Conservation (phyloP, 192 early-diverging fungal species). For the Coemansia sp. region DNA sequence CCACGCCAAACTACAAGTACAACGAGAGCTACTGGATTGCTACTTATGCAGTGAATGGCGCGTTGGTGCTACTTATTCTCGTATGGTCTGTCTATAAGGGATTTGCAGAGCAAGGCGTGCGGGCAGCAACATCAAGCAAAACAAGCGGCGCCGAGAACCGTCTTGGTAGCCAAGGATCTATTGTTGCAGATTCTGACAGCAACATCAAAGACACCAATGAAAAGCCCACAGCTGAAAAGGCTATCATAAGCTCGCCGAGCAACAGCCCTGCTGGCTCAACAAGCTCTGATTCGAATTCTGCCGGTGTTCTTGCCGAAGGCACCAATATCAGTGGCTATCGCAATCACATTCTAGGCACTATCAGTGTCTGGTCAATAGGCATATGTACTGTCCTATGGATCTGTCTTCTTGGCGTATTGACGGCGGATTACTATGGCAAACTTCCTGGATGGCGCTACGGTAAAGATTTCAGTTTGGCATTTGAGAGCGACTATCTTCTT, state of each 20-base stretch:
- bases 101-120: not conserved
- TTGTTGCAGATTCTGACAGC: not conserved
- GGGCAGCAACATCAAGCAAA: not conserved
- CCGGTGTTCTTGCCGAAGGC: not conserved
- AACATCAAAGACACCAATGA: not conserved
- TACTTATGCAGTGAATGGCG: not conserved
- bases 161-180: not conserved
- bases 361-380: conserved; percentile 35
- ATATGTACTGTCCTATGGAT: conserved; percentile 45
- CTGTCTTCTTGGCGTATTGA: conserved; percentile 49
- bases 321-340: conserved; percentile 39
- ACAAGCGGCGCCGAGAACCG: not conserved
- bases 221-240: conserved; percentile 11
- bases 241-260: not conserved
- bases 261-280: not conserved
- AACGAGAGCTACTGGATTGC: not conserved
- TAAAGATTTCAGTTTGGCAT: conserved; percentile 59
- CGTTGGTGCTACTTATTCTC: not conserved
- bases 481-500: conserved; percentile 55
- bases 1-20: not conserved
- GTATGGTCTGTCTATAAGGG: not conserved
- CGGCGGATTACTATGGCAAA: conserved; percentile 60
- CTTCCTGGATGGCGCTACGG: conserved; percentile 40
- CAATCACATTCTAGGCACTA: conserved; percentile 45
- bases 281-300: not conserved